Percentiles rank a stretch among this genome's conserved stretches.
phyloP scores from a whole-genome alignment of 2,329 filamentous ascomycete species.

The Arthrobotrys sinensis region DNA sequence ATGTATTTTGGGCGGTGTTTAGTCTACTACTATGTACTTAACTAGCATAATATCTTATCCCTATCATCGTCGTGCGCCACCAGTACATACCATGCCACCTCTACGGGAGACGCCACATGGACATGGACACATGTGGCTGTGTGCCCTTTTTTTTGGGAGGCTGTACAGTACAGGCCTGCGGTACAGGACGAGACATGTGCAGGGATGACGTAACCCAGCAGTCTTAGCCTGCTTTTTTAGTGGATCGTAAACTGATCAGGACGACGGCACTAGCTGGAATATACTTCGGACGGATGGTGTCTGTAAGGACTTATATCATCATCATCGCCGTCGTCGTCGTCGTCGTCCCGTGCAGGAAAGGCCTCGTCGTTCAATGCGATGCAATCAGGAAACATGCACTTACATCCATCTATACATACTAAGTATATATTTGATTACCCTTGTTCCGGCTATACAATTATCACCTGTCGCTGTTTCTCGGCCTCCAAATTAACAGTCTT shows the following conservation, averaged over 20 bases:
- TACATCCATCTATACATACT: no score
- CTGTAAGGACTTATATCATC: background rate
- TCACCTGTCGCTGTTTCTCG: background rate
- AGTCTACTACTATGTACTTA: no score
- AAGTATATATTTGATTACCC: no score
- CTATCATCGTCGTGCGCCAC: no score
- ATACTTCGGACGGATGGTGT: no score
- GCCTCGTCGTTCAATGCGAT: background rate
- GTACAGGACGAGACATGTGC: background rate
- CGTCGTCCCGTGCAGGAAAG: background rate
- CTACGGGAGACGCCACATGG: conserved; percentile 22
- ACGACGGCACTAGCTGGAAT: background rate
- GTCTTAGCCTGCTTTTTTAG: background rate
- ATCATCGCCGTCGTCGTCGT: background rate
- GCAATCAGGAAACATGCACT: background rate
- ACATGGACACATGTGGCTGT: conserved; percentile 7
- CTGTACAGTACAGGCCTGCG: background rate
- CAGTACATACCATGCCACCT: no score
- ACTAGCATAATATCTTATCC: no score
- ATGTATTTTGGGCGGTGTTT: no score
- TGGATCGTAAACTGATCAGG: conserved; percentile 16
- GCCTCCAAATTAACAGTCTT: background rate
- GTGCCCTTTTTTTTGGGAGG: background rate
- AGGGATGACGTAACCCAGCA: conserved; percentile 52
- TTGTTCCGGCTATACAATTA: background rate